Base-by-base conservation (phyloP, 2,329 filamentous ascomycete genomes). In the Penicillium sp. region DNA sequence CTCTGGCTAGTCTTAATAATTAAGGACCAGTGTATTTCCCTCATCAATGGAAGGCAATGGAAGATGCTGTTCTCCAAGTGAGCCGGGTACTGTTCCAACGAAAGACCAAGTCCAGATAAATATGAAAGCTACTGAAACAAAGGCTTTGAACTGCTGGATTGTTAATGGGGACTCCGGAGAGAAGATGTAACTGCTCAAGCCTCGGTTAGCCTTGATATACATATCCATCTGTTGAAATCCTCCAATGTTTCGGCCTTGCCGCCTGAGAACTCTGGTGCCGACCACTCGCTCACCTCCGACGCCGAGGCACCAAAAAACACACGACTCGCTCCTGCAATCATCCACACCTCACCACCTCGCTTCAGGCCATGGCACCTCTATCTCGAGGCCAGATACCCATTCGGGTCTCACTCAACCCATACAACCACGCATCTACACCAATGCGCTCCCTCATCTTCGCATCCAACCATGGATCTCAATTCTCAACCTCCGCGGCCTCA, bases 401-500 rank as follows among this genome's bases (percentile, higher is more conserved):
- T 22, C 43, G 54, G 14, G n/a, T 19, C n/a, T 51, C 54, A 13
- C 35, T 56, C 4, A 53, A 33, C 11, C n/a, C 50, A 35, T 47
- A 37, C 18, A 41, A 5, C 7, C 18, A 16, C 31, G 22, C 16
- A 24, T 31, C 16, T 10, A 39, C 27, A 43, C 24, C 39, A 46
- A 22, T 31, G 33, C 27, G 14, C 22, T n/a, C 40, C 41, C 18
- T 55, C 53, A 41, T 36, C 31, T 39, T 27, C 13, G 37, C 39
- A 7, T 41, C 14, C 54, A 9, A 37, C 33, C 16, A 16, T 36
- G 22, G 18, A 22, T 22, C 35, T 43, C 51, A 55, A 50, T 63
- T 68, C 56, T 67, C 63, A 55, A 66, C 62, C 47, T 58, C 60
- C 59, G 63, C 55, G 40, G 43, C 57, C 36, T 60, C 60, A 24